Percentiles rank a stretch among this genome's conserved stretches.
Conservation (phyloP, 1,139 yeast genomes). For the Kurtzmaniella quercitrusa region DNA sequence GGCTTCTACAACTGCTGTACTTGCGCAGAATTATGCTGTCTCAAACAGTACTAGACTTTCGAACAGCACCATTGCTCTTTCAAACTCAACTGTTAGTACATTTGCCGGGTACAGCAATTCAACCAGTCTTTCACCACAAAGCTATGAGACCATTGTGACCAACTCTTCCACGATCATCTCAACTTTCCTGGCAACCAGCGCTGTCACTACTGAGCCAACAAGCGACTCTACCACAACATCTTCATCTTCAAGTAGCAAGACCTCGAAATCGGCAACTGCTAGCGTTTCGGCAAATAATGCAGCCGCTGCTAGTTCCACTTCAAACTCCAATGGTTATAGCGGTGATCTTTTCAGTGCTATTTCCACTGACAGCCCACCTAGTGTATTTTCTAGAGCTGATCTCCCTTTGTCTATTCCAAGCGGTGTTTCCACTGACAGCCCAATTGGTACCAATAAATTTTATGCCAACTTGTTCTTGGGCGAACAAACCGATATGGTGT, state of each 20-base stretch:
- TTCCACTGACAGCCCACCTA: slow-evolving; percentile 45
- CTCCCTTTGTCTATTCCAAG: slow-evolving; percentile 51
- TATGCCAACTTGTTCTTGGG: slow-evolving; percentile 74
- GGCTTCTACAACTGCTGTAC: background rate
- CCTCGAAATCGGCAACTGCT: slow-evolving; percentile 7
- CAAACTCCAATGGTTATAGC: slow-evolving; percentile 33
- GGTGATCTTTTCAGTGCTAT: slow-evolving; percentile 48
- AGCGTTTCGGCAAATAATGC: background rate
- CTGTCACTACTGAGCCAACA: slow-evolving; percentile 4
- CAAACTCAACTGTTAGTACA: too few species aligned
- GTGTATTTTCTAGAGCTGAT: slow-evolving; percentile 43
- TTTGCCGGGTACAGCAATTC: background rate
- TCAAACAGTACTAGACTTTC: background rate
- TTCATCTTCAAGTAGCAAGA: background rate
- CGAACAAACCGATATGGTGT: slow-evolving; percentile 57
- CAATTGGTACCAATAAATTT: slow-evolving; percentile 79
- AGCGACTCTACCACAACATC: background rate
- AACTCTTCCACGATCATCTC: background rate
- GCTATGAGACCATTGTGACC: background rate
- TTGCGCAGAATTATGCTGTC: background rate
- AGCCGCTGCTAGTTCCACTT: slow-evolving; percentile 2
- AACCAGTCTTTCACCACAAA: background rate
- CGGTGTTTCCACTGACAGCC: slow-evolving; percentile 42
- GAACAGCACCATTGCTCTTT: too few species aligned
- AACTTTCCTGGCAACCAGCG: background rate